A percentile compares a stretch with the other conserved stretches of the same genome.
Conservation (phyloP, 2,329 filamentous ascomycete genomes). For the Xylaria multiplex region DNA sequence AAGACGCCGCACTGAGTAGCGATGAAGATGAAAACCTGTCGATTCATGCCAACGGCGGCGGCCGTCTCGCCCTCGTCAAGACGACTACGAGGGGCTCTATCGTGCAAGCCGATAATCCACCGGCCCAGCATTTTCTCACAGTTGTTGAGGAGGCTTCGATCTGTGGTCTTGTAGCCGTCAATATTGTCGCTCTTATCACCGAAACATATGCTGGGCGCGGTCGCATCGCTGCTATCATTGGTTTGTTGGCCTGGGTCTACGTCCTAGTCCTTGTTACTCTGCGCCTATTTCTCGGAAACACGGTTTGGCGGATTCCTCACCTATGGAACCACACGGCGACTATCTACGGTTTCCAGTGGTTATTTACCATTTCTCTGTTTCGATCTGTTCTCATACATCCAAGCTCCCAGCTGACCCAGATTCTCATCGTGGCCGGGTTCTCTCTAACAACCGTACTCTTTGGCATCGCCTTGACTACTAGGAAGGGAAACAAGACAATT, state of each 20-base stretch:
- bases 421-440: conserved; percentile 79
- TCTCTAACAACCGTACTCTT: conserved; percentile 78
- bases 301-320: conserved; percentile 72
- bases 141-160: conserved; percentile 80
- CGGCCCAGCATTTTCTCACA: conserved; percentile 75
- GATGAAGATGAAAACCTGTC: conserved; percentile 70
- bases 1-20: conserved; percentile 58
- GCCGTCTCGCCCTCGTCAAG: conserved; percentile 67
- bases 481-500: conserved; percentile 92
- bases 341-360: conserved; percentile 85
- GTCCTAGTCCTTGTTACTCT: conserved; percentile 77
- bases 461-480: conserved; percentile 79
- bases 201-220: conserved; percentile 68
- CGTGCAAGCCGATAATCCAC: conserved; percentile 79
- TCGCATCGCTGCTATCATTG: conserved; percentile 69
- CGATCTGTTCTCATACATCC: conserved; percentile 87
- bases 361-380: conserved; percentile 79
- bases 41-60: conserved; percentile 60
- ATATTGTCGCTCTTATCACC: conserved; percentile 70
- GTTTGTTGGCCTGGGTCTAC: conserved; percentile 82
- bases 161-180: conserved; percentile 74
- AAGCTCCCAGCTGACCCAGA: conserved; percentile 68
- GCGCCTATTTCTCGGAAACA: conserved; percentile 74
- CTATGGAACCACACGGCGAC: conserved; percentile 93
- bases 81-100: conserved; percentile 71